Percentiles rank a stretch among this genome's conserved stretches.
Conservation (phyloP, 331 rosid genomes). For the Dryas integrifolia region DNA sequence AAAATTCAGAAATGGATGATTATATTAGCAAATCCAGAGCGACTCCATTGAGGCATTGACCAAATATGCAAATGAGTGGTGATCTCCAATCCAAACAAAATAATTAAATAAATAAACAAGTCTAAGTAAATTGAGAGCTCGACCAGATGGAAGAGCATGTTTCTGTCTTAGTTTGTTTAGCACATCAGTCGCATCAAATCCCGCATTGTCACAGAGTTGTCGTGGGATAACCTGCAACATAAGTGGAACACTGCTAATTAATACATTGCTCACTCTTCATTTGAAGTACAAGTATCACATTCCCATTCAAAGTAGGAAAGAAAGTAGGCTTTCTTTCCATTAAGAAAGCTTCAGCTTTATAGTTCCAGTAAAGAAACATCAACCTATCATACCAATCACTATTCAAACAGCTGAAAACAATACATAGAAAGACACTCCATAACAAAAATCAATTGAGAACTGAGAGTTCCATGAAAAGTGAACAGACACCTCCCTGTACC, state of each 20-base stretch:
- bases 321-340: too few species aligned
- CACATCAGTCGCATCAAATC: constrained; percentile 97
- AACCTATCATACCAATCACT: neutral
- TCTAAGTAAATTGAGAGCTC: constrained; percentile 2
- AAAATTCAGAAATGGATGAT: neutral
- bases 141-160: constrained; percentile 91
- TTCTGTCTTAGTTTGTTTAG: constrained; percentile 93
- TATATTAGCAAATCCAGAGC: neutral
- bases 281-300: neutral
- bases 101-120: neutral
- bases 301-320: neutral
- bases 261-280: neutral
- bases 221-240: constrained; percentile 86
- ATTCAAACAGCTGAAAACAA: too few species aligned
- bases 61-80: neutral
- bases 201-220: constrained; percentile 97
- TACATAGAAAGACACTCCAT: neutral
- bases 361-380: neutral
- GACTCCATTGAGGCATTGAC: too few species aligned
- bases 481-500: neutral
- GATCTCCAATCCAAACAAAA: neutral
- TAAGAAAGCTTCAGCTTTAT: neutral
- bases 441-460: neutral
- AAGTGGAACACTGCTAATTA: neutral
- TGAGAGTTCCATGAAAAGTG: constrained; percentile 1